Base-by-base conservation (phyloP, 2,329 filamentous ascomycete species). In the Truncatella angustata region DNA sequence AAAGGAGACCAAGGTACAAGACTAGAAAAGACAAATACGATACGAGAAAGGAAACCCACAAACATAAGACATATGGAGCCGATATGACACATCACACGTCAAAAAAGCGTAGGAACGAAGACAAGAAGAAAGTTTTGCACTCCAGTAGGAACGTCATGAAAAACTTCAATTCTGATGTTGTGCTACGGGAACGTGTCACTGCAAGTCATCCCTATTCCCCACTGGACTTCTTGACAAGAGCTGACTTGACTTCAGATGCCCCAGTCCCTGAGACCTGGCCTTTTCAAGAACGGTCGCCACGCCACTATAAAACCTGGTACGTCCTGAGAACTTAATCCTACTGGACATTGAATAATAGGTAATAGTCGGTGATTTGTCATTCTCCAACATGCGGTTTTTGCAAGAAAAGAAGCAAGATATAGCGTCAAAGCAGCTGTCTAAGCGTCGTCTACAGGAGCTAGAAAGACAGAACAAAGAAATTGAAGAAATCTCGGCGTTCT, bases 11-110 rank as follows among this genome's bases (percentile, higher is more conserved):
- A 16, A 76, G 85, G 28, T 70, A 76, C 56, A 87, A 79, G 64
- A 85, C 81, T 14, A 76, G 73, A 47, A 67, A 73, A 21, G 76
- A 82, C 59, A 78, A 74, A 30, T 86, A 87, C 60, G 75, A 82
- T 24, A 71, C 71, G 52, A 68, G 60, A 60, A 63, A 55, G 44
- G 51, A 45, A 24, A 60, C 50, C 30, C 43, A 55, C 34, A 62
- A 53, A 20, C 57, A 47, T 44, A 64, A 66, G 32, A 66, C 58
- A 40, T 61, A 64, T 24, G 60, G 55, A 42, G 23, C 52, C 21
- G 44, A 49, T 43, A 26, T 46, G n/a, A 42, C 35, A 20, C 51
- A 52, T 16, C 43, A 40, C 14, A 52, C 40, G 54, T 49, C 40
- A 16, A 62, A 58, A 36, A 60, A 43, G 47, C 49, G 50, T 23